These are phyloP conservation scores for Aspergillus sp. DNA, from an alignment of 2,329 filamentous ascomycete species.

Conservation along the genomic window DNA sequence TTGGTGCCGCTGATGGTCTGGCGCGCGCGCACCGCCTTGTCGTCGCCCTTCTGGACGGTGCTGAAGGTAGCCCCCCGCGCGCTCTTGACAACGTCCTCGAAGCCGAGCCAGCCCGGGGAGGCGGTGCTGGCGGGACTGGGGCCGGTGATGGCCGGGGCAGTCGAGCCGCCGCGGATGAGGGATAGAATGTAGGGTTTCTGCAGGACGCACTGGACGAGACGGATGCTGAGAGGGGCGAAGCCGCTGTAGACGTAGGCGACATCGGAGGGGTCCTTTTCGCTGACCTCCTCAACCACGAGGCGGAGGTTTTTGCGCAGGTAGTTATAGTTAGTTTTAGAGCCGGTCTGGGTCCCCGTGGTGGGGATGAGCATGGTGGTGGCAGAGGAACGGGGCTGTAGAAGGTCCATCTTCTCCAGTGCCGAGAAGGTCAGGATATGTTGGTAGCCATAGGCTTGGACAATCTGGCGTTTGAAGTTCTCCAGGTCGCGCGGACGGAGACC, in stretches of 20 bases:
- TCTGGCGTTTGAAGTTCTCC: constrained; percentile 81
- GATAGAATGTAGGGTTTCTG: constrained; percentile 82
- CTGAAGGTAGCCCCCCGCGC: constrained; percentile 88
- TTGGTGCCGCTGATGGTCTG: constrained; percentile 75
- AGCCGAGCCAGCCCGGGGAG: constrained; percentile 84
- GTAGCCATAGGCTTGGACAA: constrained; percentile 91
- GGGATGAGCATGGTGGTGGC: constrained; percentile 80
- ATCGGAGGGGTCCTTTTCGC: constrained; percentile 90
- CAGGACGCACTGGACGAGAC: constrained; percentile 86
- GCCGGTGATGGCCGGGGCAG: constrained; percentile 31
- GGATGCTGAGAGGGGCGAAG: constrained; percentile 88
- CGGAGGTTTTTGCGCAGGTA: constrained; percentile 82
- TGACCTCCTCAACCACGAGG: constrained; percentile 93
- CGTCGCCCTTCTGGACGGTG: constrained; percentile 85
- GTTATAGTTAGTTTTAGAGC: constrained; percentile 84
- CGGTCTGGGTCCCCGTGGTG: constrained; percentile 62
- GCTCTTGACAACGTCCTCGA: constrained; percentile 88
- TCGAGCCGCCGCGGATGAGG: constrained; percentile 64
- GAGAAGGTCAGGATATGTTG: constrained; percentile 90
- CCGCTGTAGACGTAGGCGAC: constrained; percentile 98
- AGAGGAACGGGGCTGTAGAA: constrained; percentile 75
- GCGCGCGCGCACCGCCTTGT: constrained; percentile 85
- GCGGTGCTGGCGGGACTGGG: constrained; percentile 55
- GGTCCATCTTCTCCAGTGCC: constrained; percentile 82
- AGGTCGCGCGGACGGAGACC: constrained; percentile 86